Evolutionary conservation across 108 stramenopile genomes (phyloP).

Genomic region (Nitzschia sp.): DNA sequence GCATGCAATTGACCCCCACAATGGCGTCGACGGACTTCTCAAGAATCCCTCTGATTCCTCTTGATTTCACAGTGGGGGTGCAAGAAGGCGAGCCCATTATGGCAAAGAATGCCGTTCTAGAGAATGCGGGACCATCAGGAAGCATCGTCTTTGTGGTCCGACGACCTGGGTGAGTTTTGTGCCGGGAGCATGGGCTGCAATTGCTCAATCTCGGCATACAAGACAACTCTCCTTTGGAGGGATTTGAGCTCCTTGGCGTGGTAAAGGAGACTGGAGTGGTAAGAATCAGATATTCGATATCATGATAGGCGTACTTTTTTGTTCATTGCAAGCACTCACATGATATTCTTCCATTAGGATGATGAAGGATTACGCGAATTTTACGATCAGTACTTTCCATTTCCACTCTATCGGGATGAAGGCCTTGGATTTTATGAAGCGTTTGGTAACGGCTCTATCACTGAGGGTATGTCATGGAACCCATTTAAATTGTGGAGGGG

Average conservation of each 20-base stretch:
- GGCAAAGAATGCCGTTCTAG: conserved; percentile 13
- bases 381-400: conserved; percentile 51
- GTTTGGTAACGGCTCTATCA: conserved; percentile 56
- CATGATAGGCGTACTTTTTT: neutral
- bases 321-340: neutral
- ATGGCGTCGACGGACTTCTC: conserved; percentile 21
- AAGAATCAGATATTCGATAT: conserved; percentile 9
- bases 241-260: conserved; percentile 56
- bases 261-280: conserved; percentile 81
- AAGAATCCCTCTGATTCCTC: conserved; percentile 13
- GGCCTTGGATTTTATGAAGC: conserved; percentile 62
- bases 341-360: conserved; percentile 47
- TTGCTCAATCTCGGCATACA: conserved; percentile 57
- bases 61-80: conserved; percentile 25
- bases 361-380: conserved; percentile 75
- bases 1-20: conserved; percentile 11
- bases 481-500: conserved; percentile 31
- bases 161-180: conserved; percentile 81
- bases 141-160: conserved; percentile 54
- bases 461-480: conserved; percentile 29
- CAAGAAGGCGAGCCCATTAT: conserved; percentile 6
- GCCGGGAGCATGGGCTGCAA: conserved; percentile 84
- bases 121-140: conserved; percentile 17
- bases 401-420: conserved; percentile 69
- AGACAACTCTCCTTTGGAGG: conserved; percentile 24